A percentile compares a stretch with the other conserved stretches of the same genome.
phyloP scores from a whole-genome alignment of 2,329 filamentous ascomycete genomes.

The Penicillium thymicola region DNA sequence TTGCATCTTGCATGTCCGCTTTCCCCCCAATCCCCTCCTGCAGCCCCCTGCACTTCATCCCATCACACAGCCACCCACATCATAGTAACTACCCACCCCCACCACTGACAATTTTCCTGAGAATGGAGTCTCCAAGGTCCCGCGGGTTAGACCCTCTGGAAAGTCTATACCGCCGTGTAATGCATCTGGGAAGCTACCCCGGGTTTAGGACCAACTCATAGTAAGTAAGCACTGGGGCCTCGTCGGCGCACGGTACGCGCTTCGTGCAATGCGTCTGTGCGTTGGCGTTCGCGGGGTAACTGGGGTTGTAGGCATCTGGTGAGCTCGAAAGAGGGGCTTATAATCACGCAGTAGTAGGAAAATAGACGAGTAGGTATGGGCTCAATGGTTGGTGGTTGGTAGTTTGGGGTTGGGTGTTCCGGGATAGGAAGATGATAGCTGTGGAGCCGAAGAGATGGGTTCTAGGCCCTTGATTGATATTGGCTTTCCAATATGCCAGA shows the following conservation, averaged over 20 bases:
- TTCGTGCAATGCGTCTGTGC: neutral
- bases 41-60: neutral
- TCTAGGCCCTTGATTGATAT: neutral
- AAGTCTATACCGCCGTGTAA: neutral
- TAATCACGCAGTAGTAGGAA: neutral
- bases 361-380: neutral
- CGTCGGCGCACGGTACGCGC: neutral
- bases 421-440: neutral
- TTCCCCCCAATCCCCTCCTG: too few species aligned
- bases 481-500: neutral
- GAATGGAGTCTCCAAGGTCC: too few species aligned
- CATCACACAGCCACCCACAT: conserved; percentile 1
- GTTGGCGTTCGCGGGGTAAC: conserved; percentile 1
- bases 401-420: neutral
- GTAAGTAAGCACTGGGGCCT: neutral
- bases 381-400: neutral
- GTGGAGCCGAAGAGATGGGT: neutral
- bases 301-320: neutral
- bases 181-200: neutral
- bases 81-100: neutral
- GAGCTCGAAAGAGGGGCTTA: neutral
- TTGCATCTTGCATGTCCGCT: too few species aligned
- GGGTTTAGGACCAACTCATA: neutral
- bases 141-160: neutral
- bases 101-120: neutral